Evolutionary conservation across 345 rosid species (phyloP).

Genomic region (Acer campestre): DNA sequence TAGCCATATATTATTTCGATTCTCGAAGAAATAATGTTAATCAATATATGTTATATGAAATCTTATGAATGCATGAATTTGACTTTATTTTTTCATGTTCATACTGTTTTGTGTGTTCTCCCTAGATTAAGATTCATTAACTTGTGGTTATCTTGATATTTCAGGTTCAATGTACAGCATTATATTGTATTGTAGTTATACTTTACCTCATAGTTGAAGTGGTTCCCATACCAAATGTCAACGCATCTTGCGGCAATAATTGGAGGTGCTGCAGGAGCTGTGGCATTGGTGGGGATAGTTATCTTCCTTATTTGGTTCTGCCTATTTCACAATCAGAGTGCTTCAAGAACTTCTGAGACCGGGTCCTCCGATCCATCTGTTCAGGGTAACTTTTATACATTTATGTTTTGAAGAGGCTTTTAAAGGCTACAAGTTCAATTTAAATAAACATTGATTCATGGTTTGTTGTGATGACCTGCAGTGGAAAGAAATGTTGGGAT

Average conservation of each 20-base stretch:
- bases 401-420: neutral
- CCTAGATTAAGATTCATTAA: constrained; percentile 25
- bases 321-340: constrained; percentile 44
- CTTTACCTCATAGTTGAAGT: constrained; percentile 47
- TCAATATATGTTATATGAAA: neutral
- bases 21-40: too few relatives aligned
- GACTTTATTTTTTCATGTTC: neutral
- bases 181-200: constrained; percentile 9
- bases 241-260: constrained; percentile 73
- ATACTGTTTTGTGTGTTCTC: constrained; percentile 4
- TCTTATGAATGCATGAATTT: neutral
- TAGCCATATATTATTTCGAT: neutral
- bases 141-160: constrained; percentile 32
- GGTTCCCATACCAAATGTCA: constrained; percentile 80
- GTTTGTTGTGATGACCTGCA: constrained; percentile 29
- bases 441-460: constrained; percentile 11
- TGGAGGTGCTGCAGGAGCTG: constrained; percentile 97
- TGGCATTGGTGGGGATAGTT: constrained; percentile 66
- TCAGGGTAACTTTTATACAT: constrained; percentile 50
- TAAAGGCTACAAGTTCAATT: constrained; percentile 4
- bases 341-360: constrained; percentile 77
- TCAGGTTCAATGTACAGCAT: constrained; percentile 40
- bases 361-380: constrained; percentile 79
- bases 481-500: constrained; percentile 70
- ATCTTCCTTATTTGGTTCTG: constrained; percentile 65